Evolutionary conservation across 768 basidiomycete species (phyloP).

Genomic region (Melanogaster broomeanus): DNA sequence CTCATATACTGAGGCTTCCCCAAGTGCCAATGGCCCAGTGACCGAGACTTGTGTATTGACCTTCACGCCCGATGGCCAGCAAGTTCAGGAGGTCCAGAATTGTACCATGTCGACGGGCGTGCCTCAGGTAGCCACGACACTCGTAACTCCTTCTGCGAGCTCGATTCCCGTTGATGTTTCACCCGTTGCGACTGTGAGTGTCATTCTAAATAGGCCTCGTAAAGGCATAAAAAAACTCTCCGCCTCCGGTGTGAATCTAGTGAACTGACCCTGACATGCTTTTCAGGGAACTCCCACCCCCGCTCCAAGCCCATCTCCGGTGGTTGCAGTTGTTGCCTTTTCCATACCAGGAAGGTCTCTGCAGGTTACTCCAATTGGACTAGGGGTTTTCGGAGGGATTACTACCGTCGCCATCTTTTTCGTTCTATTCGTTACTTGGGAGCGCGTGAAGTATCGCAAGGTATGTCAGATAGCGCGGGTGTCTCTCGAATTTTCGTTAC

Average conservation of each 20-base stretch:
- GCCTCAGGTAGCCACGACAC: constrained; percentile 10
- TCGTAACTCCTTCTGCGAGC: constrained; percentile 11
- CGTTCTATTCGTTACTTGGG: constrained; percentile 83
- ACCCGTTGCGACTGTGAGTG: constrained; percentile 22
- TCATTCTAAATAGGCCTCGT: constrained; percentile 1
- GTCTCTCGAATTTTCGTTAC: neutral
- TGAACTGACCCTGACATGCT: neutral
- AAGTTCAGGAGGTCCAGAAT: constrained; percentile 51
- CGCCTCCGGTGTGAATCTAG: constrained; percentile 4
- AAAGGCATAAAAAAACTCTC: neutral
- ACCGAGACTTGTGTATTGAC: constrained; percentile 61
- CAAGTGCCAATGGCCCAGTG: constrained; percentile 52
- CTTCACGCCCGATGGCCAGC: constrained; percentile 55
- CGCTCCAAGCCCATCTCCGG: constrained; percentile 32
- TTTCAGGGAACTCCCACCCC: constrained; percentile 30
- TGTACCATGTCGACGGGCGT: constrained; percentile 45
- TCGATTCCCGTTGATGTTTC: constrained; percentile 17
- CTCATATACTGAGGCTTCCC: neutral
- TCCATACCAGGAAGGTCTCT: constrained; percentile 71
- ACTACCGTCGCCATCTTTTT: constrained; percentile 81
- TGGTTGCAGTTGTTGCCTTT: constrained; percentile 45
- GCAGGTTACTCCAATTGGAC: constrained; percentile 78
- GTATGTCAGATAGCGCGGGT: constrained; percentile 42
- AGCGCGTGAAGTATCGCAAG: constrained; percentile 85
- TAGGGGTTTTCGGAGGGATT: constrained; percentile 84